Base-by-base conservation (phyloP, 75 land plant species). In the Pinus albicaulis region DNA sequence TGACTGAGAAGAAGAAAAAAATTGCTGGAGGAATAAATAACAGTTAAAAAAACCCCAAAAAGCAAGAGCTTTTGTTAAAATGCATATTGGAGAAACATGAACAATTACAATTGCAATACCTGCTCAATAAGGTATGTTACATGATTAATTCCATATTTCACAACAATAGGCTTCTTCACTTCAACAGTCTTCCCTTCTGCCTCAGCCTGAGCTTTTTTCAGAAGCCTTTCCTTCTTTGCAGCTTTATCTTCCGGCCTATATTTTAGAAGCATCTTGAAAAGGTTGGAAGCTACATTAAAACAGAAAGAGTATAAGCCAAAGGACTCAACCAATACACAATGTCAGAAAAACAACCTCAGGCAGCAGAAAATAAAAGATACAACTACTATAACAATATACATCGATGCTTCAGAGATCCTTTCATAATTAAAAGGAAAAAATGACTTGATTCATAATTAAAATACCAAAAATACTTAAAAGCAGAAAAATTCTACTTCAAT, bases 41-140 rank as follows among this genome's bases (percentile, higher is more conserved):
- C 19, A 34, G 31, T 72, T 38, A 4, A 15, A 4, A 15, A 4
- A 44, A 31, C 12, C 52, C 38, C 14, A 52, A 74, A n/a, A 7
- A 38, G 19, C 48, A 68, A 5, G n/a, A 7, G 20, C n/a, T 17
- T 17, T 34, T 17, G 19, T 5, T 16, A 0, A 66, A 11, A 41
- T 19, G 0, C n/a, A 41, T n/a, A 57, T 14, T 17, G 28, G 53
- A 48, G 53, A 48, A 10, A 10, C 12, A 48, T 11, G 53, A 48
- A 48, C 11, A 48, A 48, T 48, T 10, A 10, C 53, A 10, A 48
- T 10, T 48, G 53, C 53, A 48, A 48, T 70, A 83, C 92, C 91
- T 90, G 92, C 80, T 90, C 91, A 80, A 90, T 88, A 12, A 88
- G 88, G 73, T 91, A 91, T 19, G 93, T 91, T 15, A 91, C 81